Conservation (phyloP, 2,329 filamentous ascomycete species). For the Pleomassaria siparia region DNA sequence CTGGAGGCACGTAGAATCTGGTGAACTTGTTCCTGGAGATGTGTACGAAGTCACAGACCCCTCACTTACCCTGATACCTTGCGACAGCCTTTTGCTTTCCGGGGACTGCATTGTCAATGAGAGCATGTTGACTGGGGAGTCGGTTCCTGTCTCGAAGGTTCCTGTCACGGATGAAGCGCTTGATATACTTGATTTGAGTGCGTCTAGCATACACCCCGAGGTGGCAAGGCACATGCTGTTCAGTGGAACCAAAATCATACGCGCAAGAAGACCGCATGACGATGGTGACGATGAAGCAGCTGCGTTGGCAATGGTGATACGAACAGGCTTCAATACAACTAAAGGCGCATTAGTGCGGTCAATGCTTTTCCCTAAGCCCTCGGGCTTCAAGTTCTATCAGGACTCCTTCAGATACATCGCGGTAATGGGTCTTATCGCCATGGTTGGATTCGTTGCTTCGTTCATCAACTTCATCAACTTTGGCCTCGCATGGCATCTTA, state of each 20-base stretch:
- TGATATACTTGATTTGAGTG: conserved; percentile 72
- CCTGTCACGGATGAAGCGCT: conserved; percentile 81
- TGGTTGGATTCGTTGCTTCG: conserved; percentile 84
- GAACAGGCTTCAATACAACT: conserved; percentile 96
- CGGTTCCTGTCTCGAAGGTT: conserved; percentile 91
- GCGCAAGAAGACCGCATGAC: conserved; percentile 84
- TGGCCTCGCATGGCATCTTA: conserved; percentile 81
- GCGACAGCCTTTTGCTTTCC: conserved; percentile 85
- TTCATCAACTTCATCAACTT: conserved; percentile 91
- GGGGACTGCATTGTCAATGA: conserved; percentile 99
- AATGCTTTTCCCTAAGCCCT: conserved; percentile 98
- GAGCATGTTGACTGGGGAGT: conserved; percentile 97
- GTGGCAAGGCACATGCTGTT: conserved; percentile 90
- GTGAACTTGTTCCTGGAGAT: conserved; percentile 90
- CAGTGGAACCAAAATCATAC: conserved; percentile 91
- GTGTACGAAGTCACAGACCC: conserved; percentile 97
- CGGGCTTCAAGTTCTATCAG: conserved; percentile 96
- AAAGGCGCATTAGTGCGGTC: conserved; percentile 94
- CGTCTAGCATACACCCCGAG: conserved; percentile 79
- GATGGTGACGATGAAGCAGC: conserved; percentile 87
- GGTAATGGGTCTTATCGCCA: conserved; percentile 87
- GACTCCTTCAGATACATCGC: conserved; percentile 98
- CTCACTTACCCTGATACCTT: conserved; percentile 81
- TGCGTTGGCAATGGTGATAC: conserved; percentile 85
- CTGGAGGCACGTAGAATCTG: conserved; percentile 85